Conservation (phyloP, 352 stramenopile species). For the Globisporangium sylvaticum region DNA sequence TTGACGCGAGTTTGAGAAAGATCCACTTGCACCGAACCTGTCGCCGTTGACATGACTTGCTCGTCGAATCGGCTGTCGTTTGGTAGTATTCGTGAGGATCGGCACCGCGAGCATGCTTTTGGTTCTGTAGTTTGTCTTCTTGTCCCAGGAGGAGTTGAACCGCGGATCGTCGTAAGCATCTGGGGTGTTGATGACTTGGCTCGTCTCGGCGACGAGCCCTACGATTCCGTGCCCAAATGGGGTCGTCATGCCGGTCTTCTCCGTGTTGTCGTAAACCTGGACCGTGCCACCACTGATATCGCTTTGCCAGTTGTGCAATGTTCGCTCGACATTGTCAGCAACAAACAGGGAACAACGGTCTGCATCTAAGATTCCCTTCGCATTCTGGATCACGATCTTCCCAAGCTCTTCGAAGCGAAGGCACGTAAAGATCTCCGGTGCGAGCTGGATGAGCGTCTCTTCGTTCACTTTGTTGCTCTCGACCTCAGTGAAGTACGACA, state of each 20-base stretch:
- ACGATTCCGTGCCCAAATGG: constrained; percentile 76
- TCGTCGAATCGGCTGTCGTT: constrained; percentile 19
- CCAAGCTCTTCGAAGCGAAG: constrained; percentile 75
- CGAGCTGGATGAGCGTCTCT: constrained; percentile 67
- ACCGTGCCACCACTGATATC: constrained; percentile 62
- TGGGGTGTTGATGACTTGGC: constrained; percentile 58
- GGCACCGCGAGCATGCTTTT: constrained; percentile 78
- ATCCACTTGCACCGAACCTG: too few species aligned
- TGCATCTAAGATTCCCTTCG: constrained; percentile 68
- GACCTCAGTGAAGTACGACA: constrained; percentile 74
- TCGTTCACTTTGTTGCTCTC: constrained; percentile 83
- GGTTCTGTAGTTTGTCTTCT: constrained; percentile 78
- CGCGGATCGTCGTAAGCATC: constrained; percentile 73
- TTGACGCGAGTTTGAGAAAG: not conserved
- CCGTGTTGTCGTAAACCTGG: constrained; percentile 41
- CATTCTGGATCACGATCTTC: constrained; percentile 75
- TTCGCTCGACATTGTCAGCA: constrained; percentile 42
- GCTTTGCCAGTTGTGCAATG: constrained; percentile 71
- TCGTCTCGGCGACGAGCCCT: constrained; percentile 61
- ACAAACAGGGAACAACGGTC: constrained; percentile 77
- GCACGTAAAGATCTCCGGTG: constrained; percentile 76
- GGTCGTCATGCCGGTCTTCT: constrained; percentile 49
- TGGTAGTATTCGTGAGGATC: constrained; percentile 48
- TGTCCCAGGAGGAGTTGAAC: constrained; percentile 76
- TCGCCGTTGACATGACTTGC: constrained; percentile 7